phyloP scores from a whole-genome alignment of 257 asterid genomes.

The Linderniella brevidens region DNA sequence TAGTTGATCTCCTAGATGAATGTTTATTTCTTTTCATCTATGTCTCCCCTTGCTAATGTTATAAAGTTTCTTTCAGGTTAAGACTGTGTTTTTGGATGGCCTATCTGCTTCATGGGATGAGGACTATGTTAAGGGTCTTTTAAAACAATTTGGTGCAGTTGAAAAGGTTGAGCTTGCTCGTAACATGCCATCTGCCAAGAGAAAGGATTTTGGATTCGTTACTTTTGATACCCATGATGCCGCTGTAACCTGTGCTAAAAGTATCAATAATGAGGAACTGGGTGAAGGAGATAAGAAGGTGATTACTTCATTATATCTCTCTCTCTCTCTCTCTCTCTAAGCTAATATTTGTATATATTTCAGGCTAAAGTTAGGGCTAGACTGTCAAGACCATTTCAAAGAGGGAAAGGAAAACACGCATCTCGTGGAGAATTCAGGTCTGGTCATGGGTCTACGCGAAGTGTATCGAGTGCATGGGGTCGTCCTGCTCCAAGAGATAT shows the following conservation, averaged over 20 bases:
- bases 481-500: constrained; percentile 40
- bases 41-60: constrained; percentile 7
- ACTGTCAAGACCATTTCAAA: constrained; percentile 91
- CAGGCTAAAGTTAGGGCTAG: constrained; percentile 98
- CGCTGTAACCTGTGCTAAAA: constrained; percentile 78
- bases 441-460: constrained; percentile 36
- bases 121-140: constrained; percentile 51
- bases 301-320: constrained; percentile 8
- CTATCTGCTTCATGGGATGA: constrained; percentile 86
- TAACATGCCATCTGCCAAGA: constrained; percentile 95
- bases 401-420: constrained; percentile 79
- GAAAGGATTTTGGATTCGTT: constrained; percentile 96
- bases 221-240: constrained; percentile 81
- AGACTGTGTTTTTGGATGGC: constrained; percentile 94
- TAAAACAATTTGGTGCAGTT: constrained; percentile 51
- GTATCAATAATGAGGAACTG: constrained; percentile 77
- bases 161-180: constrained; percentile 93
- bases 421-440: constrained; percentile 53
- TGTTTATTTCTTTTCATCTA: background rate
- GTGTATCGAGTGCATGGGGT: constrained; percentile 57
- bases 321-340: background rate
- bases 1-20: background rate
- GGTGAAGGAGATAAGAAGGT: constrained; percentile 92
- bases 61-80: constrained; percentile 44
- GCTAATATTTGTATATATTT: constrained; percentile 15